A percentile compares a stretch with the other conserved stretches of the same genome.
phyloP scores from a whole-genome alignment of 108 stramenopile genomes.

The Pseudonitzschia pungens region DNA sequence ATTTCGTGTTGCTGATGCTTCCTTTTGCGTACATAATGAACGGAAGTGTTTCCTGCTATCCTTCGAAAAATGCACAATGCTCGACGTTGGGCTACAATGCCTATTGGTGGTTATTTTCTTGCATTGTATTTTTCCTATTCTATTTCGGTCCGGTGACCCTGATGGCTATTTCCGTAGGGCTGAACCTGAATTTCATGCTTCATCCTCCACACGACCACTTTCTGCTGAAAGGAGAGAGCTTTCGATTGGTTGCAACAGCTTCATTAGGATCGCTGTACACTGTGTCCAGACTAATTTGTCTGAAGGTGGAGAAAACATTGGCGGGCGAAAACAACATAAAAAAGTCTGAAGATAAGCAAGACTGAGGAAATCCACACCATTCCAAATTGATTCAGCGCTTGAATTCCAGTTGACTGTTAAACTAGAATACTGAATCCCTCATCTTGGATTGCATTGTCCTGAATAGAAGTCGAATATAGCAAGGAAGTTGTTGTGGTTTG shows the following conservation, averaged over 20 bases:
- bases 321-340: background rate
- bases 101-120: conserved; percentile 25
- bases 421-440: background rate
- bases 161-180: conserved; percentile 21
- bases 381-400: too few relatives aligned
- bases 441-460: background rate
- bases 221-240: conserved; percentile 9
- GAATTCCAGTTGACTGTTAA: too few relatives aligned
- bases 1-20: conserved; percentile 13
- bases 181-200: conserved; percentile 33
- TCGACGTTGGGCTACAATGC: conserved; percentile 10
- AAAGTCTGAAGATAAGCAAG: background rate
- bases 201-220: conserved; percentile 30
- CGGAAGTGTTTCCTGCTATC: conserved; percentile 19
- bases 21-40: conserved; percentile 10
- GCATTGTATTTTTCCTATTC: conserved; percentile 17
- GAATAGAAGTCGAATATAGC: too few relatives aligned
- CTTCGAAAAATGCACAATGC: background rate
- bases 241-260: conserved; percentile 23
- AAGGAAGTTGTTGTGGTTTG: too few relatives aligned
- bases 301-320: background rate
- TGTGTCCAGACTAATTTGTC: background rate
- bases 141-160: conserved; percentile 20
- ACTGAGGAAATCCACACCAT: background rate
- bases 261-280: background rate